Base-by-base conservation (phyloP, 768 basidiomycete species). In the Psilocybe subaeruginosa region DNA sequence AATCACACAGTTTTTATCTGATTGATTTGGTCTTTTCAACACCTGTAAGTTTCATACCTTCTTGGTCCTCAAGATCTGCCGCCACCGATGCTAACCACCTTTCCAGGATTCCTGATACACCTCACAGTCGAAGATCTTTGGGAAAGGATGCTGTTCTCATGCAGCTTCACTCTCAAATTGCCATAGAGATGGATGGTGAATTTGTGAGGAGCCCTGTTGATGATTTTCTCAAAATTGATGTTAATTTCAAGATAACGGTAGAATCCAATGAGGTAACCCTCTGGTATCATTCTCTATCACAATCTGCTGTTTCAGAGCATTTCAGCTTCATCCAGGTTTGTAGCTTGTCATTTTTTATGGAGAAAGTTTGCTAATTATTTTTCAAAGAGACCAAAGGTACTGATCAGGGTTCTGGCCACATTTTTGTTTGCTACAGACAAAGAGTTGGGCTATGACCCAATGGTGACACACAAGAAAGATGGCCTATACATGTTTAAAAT, bases 401-500 rank as follows among this genome's bases (percentile, higher is more conserved):
- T 58, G 12, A 35, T 58, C 14, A 49, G 43, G 33, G 57, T 58
- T 9, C 27, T 58, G n/a, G 43, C 43, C 35, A 17, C 57, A 8
- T 58, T 58, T 30, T 50, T 51, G 31, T 58, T 41, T 48, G 57
- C 57, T 9, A 58, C 11, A 6, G 45, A 60, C 3, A 43, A 45
- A 23, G 45, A 60, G 35, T 19, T 54, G 2, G 53, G 52, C 19
- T 60, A 54, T 8, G 59, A 54, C 17, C 11, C 31, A 6, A 56
- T 17, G 45, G 35, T 60, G 14, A 49, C 30, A 6, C 29, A 30
- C 1, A 14, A 47, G 17, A 17, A 9, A 30, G 54, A 35, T 19
- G 45, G 46, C 19, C 43, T 6, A 12, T 55, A 60, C 14, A 49
- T 43, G 2, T 60, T 47, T 31, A 17, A 49, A 17, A 55, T 60